Evolutionary conservation across 768 basidiomycete genomes (phyloP).

Genomic region (Sarcodon sp.): DNA sequence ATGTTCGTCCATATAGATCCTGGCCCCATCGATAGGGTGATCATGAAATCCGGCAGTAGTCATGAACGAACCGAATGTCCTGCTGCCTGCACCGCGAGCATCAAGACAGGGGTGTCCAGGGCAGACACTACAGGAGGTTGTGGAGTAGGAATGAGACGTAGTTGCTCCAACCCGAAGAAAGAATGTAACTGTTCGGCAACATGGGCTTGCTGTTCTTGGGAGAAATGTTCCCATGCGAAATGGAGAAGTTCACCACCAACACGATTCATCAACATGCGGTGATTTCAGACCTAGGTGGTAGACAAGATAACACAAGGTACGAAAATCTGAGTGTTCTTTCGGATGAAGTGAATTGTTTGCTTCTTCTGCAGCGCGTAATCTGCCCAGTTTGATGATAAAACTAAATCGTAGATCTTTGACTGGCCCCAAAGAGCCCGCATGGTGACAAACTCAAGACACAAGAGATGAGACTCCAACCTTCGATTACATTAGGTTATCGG

Average conservation of each 20-base stretch:
- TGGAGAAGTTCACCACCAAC: conserved; percentile 2
- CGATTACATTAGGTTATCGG: no score
- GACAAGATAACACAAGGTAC: conserved; percentile 7
- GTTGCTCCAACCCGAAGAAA: not conserved
- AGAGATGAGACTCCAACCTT: no score
- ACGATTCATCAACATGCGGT: conserved; percentile 5
- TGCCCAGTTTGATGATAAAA: not conserved
- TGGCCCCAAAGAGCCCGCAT: not conserved
- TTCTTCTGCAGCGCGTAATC: not conserved
- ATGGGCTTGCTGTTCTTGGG: not conserved
- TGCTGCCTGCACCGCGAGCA: not conserved
- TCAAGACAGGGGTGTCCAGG: not conserved
- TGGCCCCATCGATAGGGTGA: not conserved
- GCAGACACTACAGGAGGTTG: not conserved
- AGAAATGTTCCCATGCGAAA: not conserved
- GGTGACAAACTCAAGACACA: no score
- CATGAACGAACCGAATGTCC: not conserved
- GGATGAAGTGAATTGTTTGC: conserved; percentile 6
- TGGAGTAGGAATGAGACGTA: conserved; percentile 2
- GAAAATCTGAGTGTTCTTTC: conserved; percentile 9
- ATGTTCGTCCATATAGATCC: not conserved
- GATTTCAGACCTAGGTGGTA: not conserved
- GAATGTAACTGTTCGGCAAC: not conserved
- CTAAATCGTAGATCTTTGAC: not conserved
- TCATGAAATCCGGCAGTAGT: conserved; percentile 1